Evolutionary conservation across 371 early-diverging fungal genomes (phyloP).

Genomic region (Quaeritorhiza haematococci): DNA sequence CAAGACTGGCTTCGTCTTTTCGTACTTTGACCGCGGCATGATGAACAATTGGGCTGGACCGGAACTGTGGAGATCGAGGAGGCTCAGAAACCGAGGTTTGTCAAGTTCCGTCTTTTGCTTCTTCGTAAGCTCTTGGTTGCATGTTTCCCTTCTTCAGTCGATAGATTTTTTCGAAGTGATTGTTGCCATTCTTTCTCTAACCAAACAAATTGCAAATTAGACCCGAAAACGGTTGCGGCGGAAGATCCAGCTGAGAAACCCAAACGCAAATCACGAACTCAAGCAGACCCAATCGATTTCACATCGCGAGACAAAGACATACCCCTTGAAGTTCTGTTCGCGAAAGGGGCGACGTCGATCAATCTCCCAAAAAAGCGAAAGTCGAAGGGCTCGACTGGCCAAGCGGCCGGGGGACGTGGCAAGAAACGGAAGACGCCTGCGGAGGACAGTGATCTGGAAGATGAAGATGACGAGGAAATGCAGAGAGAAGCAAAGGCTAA

Average conservation of each 20-base stretch:
- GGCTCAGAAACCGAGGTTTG: no score
- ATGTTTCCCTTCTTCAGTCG: neutral
- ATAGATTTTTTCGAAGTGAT: neutral
- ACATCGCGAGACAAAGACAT: no score
- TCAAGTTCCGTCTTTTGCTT: no score
- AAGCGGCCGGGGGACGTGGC: no score
- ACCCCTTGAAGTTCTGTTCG: constrained; percentile 72
- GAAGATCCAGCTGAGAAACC: no score
- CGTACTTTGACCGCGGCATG: constrained; percentile 84
- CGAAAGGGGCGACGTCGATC: constrained; percentile 47
- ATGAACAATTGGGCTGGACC: constrained; percentile 91
- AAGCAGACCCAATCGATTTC: no score
- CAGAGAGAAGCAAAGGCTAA: constrained; percentile 22
- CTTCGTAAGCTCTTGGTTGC: no score
- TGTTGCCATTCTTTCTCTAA: constrained; percentile 3
- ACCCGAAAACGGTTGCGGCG: constrained; percentile 31
- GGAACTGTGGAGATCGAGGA: constrained; percentile 80
- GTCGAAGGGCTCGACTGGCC: no score
- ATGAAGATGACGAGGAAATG: no score
- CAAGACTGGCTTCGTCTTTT: constrained; percentile 44
- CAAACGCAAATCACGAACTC: no score
- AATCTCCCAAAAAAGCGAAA: constrained; percentile 42
- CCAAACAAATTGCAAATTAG: constrained; percentile 14
- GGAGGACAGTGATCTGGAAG: no score
- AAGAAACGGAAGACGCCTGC: no score